These are phyloP conservation scores for Magnusiomyces ingens DNA, from an alignment of 1,139 yeast species.

Conservation along the genomic window DNA sequence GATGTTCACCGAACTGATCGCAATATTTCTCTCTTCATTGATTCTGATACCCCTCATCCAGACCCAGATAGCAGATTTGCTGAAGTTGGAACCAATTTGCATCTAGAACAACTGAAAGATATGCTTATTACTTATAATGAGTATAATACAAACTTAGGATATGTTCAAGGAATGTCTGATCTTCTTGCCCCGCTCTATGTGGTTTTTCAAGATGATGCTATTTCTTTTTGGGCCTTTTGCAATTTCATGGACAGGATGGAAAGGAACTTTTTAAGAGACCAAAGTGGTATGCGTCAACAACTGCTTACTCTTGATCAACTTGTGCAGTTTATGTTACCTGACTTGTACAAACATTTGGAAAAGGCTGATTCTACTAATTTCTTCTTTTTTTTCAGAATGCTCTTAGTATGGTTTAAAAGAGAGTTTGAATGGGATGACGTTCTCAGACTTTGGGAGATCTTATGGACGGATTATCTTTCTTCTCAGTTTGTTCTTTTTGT, in stretches of 20 bases:
- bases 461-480: conserved; percentile 82
- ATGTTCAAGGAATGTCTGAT: conserved; percentile 98
- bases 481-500: conserved; percentile 84
- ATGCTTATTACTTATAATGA: conserved; percentile 82
- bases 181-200: conserved; percentile 80
- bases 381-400: conserved; percentile 91
- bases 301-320: conserved; percentile 75
- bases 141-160: conserved; percentile 76
- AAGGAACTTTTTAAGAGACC: conserved; percentile 84
- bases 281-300: conserved; percentile 87
- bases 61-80: conserved; percentile 49
- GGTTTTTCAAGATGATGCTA: conserved; percentile 65
- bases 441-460: conserved; percentile 76
- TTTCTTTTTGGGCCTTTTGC: conserved; percentile 84
- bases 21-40: conserved; percentile 56
- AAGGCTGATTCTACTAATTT: conserved; percentile 84
- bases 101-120: conserved; percentile 65
- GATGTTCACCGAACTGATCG: conserved; percentile 93
- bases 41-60: conserved; percentile 43
- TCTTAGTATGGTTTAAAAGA: conserved; percentile 90
- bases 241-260: conserved; percentile 94
- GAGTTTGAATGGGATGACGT: conserved; percentile 82
- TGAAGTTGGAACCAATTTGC: conserved; percentile 52
- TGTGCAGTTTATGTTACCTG: conserved; percentile 83
- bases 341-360: conserved; percentile 71